A percentile compares a stretch with the other conserved stretches of the same genome.
phyloP scores from a whole-genome alignment of 2,329 filamentous ascomycete species.

The Xylaria multiplex region DNA sequence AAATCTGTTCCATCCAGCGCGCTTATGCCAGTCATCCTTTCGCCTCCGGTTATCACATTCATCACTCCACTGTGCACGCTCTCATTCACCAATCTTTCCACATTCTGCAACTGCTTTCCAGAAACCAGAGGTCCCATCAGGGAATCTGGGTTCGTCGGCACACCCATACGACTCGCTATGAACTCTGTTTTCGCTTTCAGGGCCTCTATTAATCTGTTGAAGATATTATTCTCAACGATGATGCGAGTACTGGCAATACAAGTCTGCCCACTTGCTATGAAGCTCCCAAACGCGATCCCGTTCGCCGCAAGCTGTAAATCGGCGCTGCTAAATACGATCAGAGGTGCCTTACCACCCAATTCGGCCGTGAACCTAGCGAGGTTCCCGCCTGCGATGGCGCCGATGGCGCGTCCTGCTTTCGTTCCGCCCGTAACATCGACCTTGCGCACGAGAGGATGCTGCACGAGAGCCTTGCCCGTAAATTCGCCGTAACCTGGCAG shows the following conservation, averaged over 20 bases:
- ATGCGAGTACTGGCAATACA: conserved; percentile 78
- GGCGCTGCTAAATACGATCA: conserved; percentile 73
- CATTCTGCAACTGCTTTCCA: conserved; percentile 69
- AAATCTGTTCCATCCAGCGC: conserved; percentile 62
- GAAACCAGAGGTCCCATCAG: conserved; percentile 74
- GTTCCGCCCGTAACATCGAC: conserved; percentile 82
- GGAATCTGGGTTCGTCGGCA: conserved; percentile 64
- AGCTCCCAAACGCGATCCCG: conserved; percentile 71
- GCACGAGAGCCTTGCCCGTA: conserved; percentile 64
- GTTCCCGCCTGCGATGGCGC: conserved; percentile 72
- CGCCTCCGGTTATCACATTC: conserved; percentile 56
- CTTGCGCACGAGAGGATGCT: conserved; percentile 67
- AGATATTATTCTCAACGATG: conserved; percentile 75
- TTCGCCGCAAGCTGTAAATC: conserved; percentile 74
- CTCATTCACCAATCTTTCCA: conserved; percentile 72
- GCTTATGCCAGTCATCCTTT: conserved; percentile 59
- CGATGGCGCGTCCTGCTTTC: conserved; percentile 73
- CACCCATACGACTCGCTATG: conserved; percentile 64
- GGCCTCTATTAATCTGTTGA: conserved; percentile 70
- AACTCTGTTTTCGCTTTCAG: conserved; percentile 72
- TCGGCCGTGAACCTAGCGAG: conserved; percentile 76
- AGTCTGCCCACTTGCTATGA: conserved; percentile 65
- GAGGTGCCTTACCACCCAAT: conserved; percentile 76
- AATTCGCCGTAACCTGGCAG: conserved; percentile 63
- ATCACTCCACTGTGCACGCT: conserved; percentile 65